phyloP scores from a whole-genome alignment of 441 rosid genomes.

The Erodium moschatum region DNA sequence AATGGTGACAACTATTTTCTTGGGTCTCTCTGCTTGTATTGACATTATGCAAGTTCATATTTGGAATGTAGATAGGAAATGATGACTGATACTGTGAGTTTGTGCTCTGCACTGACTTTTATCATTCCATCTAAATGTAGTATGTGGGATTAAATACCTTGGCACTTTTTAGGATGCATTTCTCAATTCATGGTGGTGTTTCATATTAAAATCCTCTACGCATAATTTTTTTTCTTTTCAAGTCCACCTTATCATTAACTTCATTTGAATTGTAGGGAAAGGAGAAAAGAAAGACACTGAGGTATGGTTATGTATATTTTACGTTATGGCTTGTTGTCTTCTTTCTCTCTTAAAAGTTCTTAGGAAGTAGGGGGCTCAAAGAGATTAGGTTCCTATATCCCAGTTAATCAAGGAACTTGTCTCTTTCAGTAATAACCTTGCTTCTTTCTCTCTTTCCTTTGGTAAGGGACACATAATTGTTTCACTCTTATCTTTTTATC shows the following conservation, averaged over 20 bases:
- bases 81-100: too few species aligned
- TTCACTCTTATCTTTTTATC: background rate
- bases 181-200: background rate
- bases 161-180: background rate
- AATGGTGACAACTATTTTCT: too few species aligned
- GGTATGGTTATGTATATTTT: constrained; percentile 21
- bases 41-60: too few species aligned
- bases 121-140: background rate
- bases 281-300: constrained; percentile 31
- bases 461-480: background rate
- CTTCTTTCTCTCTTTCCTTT: background rate
- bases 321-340: background rate
- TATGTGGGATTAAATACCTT: background rate
- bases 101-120: too few species aligned
- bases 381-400: background rate
- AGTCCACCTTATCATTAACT: background rate
- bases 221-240: background rate
- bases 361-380: background rate
- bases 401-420: background rate
- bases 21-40: too few species aligned
- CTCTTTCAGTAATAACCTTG: background rate
- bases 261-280: constrained; percentile 27
- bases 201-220: background rate
- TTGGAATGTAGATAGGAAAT: too few species aligned
- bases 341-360: background rate